Evolutionary conservation across 2,329 filamentous ascomycete genomes (phyloP).

Genomic region (Colletotrichum musicola): DNA sequence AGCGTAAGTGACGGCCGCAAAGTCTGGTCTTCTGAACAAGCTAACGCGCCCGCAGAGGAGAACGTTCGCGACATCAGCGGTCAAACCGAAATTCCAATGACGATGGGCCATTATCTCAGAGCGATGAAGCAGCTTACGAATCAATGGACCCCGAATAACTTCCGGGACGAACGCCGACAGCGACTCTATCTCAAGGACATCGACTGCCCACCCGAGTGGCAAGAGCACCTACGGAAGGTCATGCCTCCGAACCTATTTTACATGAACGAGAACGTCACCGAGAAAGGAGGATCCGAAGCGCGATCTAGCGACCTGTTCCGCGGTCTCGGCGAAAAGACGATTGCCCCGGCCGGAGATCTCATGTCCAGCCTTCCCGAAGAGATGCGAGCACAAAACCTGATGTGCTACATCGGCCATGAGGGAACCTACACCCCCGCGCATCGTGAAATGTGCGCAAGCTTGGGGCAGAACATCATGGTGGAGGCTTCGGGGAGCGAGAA

Average conservation of each 20-base stretch:
- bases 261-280: slow-evolving; percentile 81
- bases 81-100: slow-evolving; percentile 83
- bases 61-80: slow-evolving; percentile 84
- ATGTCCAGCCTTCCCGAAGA: slow-evolving; percentile 91
- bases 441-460: slow-evolving; percentile 95
- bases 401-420: slow-evolving; percentile 98
- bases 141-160: slow-evolving; percentile 82
- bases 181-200: slow-evolving; percentile 97
- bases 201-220: slow-evolving; percentile 91
- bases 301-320: slow-evolving; percentile 52
- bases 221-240: slow-evolving; percentile 79
- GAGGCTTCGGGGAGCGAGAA: slow-evolving; percentile 81
- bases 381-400: slow-evolving; percentile 95
- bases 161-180: slow-evolving; percentile 82
- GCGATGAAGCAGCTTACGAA: slow-evolving; percentile 87
- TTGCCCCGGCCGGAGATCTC: slow-evolving; percentile 85
- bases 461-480: slow-evolving; percentile 99
- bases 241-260: slow-evolving; percentile 91
- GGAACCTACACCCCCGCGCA: slow-evolving; percentile 97
- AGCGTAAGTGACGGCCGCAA: slow-evolving; percentile 66
- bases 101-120: slow-evolving; percentile 89
- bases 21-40: slow-evolving; percentile 6
- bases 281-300: slow-evolving; percentile 49
- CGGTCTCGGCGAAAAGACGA: slow-evolving; percentile 60
- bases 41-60: slow-evolving; percentile 71